phyloP scores from a whole-genome alignment of 1,284 basidiomycete genomes.

The Naganishia cerealis region DNA sequence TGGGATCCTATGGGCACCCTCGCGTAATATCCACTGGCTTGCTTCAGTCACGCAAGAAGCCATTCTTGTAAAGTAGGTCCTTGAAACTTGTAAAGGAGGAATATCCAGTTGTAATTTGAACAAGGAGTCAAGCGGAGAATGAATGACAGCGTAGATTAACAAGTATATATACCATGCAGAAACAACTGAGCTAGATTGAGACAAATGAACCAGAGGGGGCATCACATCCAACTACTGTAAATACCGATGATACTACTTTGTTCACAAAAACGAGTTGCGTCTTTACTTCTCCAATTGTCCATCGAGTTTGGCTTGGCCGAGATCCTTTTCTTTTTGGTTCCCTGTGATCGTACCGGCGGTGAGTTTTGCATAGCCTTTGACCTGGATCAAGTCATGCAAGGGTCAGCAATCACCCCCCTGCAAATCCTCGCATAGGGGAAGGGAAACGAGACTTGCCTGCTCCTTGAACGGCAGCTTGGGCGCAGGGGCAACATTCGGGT shows the following conservation, averaged over 20 bases:
- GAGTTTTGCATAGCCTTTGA: constrained; percentile 50
- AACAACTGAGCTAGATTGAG: background rate
- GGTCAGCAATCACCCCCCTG: background rate
- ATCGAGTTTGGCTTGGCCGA: constrained; percentile 44
- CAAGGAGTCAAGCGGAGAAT: background rate
- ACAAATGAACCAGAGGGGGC: background rate
- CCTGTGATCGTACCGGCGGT: constrained; percentile 43
- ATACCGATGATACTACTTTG: background rate
- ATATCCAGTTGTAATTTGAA: background rate
- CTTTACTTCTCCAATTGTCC: constrained; percentile 35
- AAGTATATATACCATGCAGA: background rate
- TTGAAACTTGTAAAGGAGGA: background rate
- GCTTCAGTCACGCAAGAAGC: background rate
- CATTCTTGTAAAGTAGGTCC: background rate
- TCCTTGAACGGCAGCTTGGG: constrained; percentile 44
- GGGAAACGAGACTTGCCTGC: constrained; percentile 39
- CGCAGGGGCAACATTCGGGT: constrained; percentile 11
- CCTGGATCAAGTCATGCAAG: constrained; percentile 33
- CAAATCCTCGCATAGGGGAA: background rate
- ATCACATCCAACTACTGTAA: background rate
- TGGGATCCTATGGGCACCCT: constrained; percentile 85
- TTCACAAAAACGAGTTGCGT: background rate
- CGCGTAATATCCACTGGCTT: constrained; percentile 33
- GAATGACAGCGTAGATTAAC: background rate
- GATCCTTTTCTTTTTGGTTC: constrained; percentile 45